phyloP scores from a whole-genome alignment of 2,329 filamentous ascomycete genomes.

The Claviceps sorghi region DNA sequence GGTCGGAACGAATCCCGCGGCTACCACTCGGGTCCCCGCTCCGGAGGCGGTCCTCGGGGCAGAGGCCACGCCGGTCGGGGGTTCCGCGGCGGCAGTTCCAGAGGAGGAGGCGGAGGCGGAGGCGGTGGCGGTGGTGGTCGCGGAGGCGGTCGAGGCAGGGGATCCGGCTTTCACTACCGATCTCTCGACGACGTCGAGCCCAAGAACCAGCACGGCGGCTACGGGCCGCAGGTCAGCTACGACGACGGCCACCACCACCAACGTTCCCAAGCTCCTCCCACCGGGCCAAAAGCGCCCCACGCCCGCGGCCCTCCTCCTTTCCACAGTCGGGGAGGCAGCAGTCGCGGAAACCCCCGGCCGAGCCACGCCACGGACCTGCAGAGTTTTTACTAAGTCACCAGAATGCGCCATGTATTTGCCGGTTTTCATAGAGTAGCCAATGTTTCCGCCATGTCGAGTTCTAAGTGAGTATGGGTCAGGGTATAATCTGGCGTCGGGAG shows the following conservation, averaged over 20 bases:
- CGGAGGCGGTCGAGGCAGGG: conserved; percentile 27
- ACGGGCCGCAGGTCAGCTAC: conserved; percentile 30
- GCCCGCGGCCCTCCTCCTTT: not conserved
- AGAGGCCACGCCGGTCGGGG: conserved; percentile 24
- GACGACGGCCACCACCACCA: conserved; percentile 23
- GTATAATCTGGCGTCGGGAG: too few relatives aligned
- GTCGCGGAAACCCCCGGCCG: conserved; percentile 10
- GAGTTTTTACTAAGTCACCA: conserved; percentile 22
- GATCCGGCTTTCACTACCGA: conserved; percentile 41
- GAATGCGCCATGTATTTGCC: too few relatives aligned
- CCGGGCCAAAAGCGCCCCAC: conserved; percentile 6
- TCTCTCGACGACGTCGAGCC: conserved; percentile 52
- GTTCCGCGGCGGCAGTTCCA: conserved; percentile 23
- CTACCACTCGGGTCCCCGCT: conserved; percentile 22
- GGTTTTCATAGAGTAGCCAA: not conserved
- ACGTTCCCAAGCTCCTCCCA: conserved; percentile 8
- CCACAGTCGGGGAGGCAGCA: conserved; percentile 4
- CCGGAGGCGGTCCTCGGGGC: conserved; percentile 20
- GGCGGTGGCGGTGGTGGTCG: conserved; percentile 25
- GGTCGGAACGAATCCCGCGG: conserved; percentile 27
- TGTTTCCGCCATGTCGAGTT: too few relatives aligned
- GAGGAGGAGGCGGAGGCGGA: too few relatives aligned
- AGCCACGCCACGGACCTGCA: conserved; percentile 25
- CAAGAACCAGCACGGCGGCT: conserved; percentile 29
- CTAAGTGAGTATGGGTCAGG: too few relatives aligned